Conservation (phyloP, 2,329 filamentous ascomycete genomes). For the Phaeosphaeriaceae sp. region DNA sequence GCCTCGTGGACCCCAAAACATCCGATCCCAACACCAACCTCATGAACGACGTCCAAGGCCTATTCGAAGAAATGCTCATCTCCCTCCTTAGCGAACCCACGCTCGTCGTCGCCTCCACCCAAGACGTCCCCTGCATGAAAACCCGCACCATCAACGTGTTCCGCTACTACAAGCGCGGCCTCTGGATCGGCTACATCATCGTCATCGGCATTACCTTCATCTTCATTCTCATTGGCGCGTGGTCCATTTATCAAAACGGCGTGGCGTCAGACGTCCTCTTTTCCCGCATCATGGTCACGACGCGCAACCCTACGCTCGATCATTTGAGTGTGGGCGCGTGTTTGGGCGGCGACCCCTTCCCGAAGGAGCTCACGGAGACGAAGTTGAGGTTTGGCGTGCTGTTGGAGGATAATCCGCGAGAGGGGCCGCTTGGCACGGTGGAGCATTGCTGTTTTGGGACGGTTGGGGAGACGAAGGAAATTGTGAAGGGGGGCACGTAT, state of each 20-base stretch:
- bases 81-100: constrained; percentile 43
- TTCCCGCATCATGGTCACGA: constrained; percentile 47
- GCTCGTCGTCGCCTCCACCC: constrained; percentile 32
- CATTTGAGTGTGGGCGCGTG: constrained; percentile 49
- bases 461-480: constrained; percentile 46
- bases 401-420: constrained; percentile 42
- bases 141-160: constrained; percentile 35
- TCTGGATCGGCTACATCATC: constrained; percentile 49
- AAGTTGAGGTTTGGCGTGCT: constrained; percentile 51
- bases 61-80: constrained; percentile 49
- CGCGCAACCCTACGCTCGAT: constrained; percentile 48
- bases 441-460: constrained; percentile 51
- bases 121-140: constrained; percentile 36
- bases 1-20: constrained; percentile 35
- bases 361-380: constrained; percentile 45
- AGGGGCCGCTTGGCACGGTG: constrained; percentile 39
- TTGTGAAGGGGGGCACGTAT: constrained; percentile 47
- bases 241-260: constrained; percentile 44
- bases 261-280: constrained; percentile 47
- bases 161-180: constrained; percentile 36
- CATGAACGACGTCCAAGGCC: constrained; percentile 33
- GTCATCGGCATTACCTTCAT: constrained; percentile 37
- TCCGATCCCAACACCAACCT: constrained; percentile 39
- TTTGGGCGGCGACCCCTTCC: constrained; percentile 51
- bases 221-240: constrained; percentile 41